Base-by-base conservation (phyloP, 2,329 filamentous ascomycete genomes). In the Fusarium equiseti region DNA sequence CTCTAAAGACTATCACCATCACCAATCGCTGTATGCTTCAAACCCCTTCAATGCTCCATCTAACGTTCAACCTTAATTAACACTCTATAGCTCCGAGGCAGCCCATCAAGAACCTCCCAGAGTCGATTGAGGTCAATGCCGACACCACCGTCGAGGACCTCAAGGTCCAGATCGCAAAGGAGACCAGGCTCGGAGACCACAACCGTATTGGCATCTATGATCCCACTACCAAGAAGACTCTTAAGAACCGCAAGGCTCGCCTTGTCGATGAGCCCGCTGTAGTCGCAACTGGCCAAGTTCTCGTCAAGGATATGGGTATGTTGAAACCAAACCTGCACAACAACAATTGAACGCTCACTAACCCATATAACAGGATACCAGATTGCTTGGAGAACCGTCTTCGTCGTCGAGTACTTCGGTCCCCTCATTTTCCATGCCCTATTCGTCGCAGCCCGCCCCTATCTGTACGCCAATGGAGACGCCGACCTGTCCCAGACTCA, bases 221-320 rank as follows among this genome's bases (percentile, higher is more conserved):
- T 70, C 86, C 89, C 1, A 79, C 82, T 42, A 88, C 86, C 66
- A 88, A 86, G 80, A 89, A 89, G 84, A 89, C 86, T 22, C 78
- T 91, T 72, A 90, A 90, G 81, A 84, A 91, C 80, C 86, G 88
- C 71, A 86, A 84, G 74, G 87, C 88, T 22, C 79, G 84, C 48
- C 70, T 91, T 38, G 77, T 77, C 32, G 80, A 86, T 61, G 84
- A 86, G 73, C 76, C 82, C 31, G 82, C 82, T 58, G 83, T 90
- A 11, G 76, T 83, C 53, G 79, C 82, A 35, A 78, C 82, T 15
- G 83, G 84, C 62, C 86, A 89, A 79, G 81, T 99, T 51, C 89
- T 96, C 73, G 92, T 98, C 70, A 98, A 99, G 84, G 95, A 99
- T 79, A 86, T 99, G 31, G 96, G 94, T 95, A 87, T 56, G 87